Base-by-base conservation (phyloP, 2,329 filamentous ascomycete genomes). In the Lizonia empirigonia region DNA sequence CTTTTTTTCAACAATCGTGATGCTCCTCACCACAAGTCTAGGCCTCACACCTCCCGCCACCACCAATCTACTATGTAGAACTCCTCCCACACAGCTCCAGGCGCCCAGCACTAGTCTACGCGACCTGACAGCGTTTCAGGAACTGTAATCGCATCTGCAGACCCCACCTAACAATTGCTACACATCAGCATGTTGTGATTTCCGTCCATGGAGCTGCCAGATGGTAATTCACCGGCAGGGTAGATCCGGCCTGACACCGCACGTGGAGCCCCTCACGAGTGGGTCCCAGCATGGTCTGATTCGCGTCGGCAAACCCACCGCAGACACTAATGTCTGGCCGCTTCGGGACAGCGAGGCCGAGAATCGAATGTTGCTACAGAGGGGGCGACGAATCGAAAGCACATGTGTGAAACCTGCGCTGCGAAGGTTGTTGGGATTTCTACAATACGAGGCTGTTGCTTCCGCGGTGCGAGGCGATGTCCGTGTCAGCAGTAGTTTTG, bases 211-310 rank as follows among this genome's bases (percentile, higher is more conserved):
- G n/a, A n/a, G n/a, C n/a, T n/a, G n/a, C n/a, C n/a, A n/a, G n/a
- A n/a, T n/a, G n/a, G n/a, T n/a, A 47, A 33, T 10, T 39, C 36
- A 29, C 36, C 36, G 29, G 30, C 39, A 48, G 44, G 44, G 36
- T 48, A 48, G 44, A 48, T 41, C 19, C 19, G 34, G 34, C 34
- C 20, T 18, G 18, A 34, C 16, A 12, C 18, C 32, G 18, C 15
- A 34, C 32, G 27, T 30, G 27, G 27, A 8, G 5, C n/a, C 13
- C 27, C 27, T 15, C 27, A 13, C 8, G 15, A 10, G 13, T 15
- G 27, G 27, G n/a, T 5, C 26, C 26, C 27, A n/a, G 13, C n/a
- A 30, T 30, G 27, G 27, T n/a, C 27, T 30, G 27, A 30, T 30
- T n/a, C 26, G 12, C 5, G 5, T 10, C 24, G 24, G 24, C 7